Conservation (phyloP, 495 filamentous ascomycete species). For the Penicillium waksmanii region DNA sequence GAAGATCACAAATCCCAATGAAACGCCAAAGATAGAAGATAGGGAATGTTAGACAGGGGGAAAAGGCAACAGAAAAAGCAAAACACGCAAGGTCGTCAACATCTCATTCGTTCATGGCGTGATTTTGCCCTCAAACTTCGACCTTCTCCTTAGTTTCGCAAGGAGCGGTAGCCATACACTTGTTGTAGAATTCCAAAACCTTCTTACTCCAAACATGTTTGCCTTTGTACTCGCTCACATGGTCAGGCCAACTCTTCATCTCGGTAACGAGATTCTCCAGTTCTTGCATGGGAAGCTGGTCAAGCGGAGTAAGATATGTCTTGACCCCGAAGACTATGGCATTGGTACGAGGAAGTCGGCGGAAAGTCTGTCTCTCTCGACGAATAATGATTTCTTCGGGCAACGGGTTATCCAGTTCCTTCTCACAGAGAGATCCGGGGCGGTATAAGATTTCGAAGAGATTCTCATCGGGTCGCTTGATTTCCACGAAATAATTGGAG, state of each 20-base stretch:
- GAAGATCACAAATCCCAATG: conserved; percentile 15
- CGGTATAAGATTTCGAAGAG: conserved; percentile 48
- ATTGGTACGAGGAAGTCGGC: conserved; percentile 48
- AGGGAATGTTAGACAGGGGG: not conserved
- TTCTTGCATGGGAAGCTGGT: conserved; percentile 50
- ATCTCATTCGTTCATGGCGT: conserved; percentile 5
- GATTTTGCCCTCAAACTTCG: conserved; percentile 26
- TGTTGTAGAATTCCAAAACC: conserved; percentile 49
- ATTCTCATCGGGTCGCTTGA: conserved; percentile 45
- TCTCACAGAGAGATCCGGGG: conserved; percentile 36
- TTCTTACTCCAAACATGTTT: conserved; percentile 51
- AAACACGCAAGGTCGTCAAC: not conserved
- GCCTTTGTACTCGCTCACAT: conserved; percentile 58
- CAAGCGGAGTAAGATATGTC: conserved; percentile 51
- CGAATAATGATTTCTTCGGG: conserved; percentile 52
- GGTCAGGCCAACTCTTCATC: conserved; percentile 55
- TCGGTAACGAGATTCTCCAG: conserved; percentile 50
- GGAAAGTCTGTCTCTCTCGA: conserved; percentile 60
- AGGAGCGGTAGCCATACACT: conserved; percentile 20
- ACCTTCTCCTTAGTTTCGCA: conserved; percentile 25
- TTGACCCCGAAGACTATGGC: conserved; percentile 60
- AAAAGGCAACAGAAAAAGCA: conserved; percentile 8
- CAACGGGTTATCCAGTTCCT: conserved; percentile 34
- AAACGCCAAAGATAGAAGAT: conserved; percentile 16
- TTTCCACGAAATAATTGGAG: conserved; percentile 58